Evolutionary conservation across 1,284 basidiomycete species (phyloP).

Genomic region (Athelia psychrophila): DNA sequence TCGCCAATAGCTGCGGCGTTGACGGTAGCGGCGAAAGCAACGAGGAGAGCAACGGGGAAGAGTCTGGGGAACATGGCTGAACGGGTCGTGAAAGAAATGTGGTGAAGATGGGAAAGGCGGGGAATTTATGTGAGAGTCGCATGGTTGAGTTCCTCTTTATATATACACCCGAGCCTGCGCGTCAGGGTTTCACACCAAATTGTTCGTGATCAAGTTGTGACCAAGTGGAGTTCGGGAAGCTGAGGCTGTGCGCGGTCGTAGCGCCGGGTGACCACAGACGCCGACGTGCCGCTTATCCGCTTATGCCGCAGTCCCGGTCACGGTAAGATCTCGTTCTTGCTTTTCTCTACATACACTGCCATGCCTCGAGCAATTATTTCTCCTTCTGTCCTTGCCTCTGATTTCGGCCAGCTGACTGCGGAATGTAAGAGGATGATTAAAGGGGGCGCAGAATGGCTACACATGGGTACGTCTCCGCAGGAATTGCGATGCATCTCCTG

Average conservation of each 20-base stretch:
- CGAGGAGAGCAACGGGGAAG: slow-evolving; percentile 20
- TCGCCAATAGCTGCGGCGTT: slow-evolving; percentile 23
- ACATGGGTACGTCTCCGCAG: slow-evolving; percentile 73
- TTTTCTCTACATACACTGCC: slow-evolving; percentile 7
- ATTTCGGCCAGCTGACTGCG: slow-evolving; percentile 88
- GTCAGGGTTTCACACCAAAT: too few species aligned
- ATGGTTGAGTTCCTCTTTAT: too few species aligned
- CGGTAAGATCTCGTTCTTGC: too few species aligned
- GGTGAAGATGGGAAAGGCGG: neutral
- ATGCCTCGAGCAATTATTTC: slow-evolving; percentile 90
- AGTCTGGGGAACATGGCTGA: slow-evolving; percentile 14
- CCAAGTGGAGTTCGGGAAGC: neutral
- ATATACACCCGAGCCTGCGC: too few species aligned
- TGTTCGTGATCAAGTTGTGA: too few species aligned
- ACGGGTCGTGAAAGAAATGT: neutral
- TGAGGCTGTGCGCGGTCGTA: neutral
- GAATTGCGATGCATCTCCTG: neutral
- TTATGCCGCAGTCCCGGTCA: too few species aligned
- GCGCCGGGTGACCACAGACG: neutral
- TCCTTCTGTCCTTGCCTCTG: slow-evolving; percentile 90
- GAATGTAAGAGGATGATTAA: slow-evolving; percentile 94
- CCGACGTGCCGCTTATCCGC: slow-evolving; percentile 6
- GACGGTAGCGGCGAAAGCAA: slow-evolving; percentile 21
- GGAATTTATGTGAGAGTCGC: too few species aligned
- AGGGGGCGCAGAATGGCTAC: slow-evolving; percentile 92